These are phyloP conservation scores for Crataegus laevigata DNA, from an alignment of 306 rosid species.

Conservation along the genomic window DNA sequence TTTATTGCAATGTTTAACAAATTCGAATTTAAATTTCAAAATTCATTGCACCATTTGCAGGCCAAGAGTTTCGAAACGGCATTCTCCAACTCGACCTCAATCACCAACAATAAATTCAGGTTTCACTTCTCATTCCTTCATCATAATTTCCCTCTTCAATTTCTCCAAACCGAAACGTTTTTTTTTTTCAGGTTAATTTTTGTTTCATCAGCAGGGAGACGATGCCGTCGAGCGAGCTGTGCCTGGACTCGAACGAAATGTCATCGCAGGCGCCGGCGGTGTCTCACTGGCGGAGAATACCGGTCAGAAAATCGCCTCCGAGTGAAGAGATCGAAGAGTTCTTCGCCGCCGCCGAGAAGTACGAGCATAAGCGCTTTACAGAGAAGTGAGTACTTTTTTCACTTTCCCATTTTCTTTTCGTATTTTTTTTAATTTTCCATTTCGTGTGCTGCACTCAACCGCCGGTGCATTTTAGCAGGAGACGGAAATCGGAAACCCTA, in stretches of 20 bases:
- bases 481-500: slow-evolving; percentile 28
- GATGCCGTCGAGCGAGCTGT: slow-evolving; percentile 37
- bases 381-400: slow-evolving; percentile 53
- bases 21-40: not conserved
- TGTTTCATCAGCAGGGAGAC: slow-evolving; percentile 24
- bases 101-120: slow-evolving; percentile 41
- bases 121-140: slow-evolving; percentile 4
- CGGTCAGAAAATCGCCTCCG: slow-evolving; percentile 30
- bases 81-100: slow-evolving; percentile 20
- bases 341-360: slow-evolving; percentile 64
- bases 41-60: slow-evolving; percentile 25
- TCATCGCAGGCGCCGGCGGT: slow-evolving; percentile 4
- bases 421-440: not conserved
- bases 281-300: not conserved
- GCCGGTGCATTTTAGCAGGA: slow-evolving; percentile 31
- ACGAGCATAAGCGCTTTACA: slow-evolving; percentile 61
- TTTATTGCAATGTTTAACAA: not conserved
- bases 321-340: slow-evolving; percentile 70
- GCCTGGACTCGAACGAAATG: slow-evolving; percentile 39
- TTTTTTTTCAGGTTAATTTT: slow-evolving; percentile 1
- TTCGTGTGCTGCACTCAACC: slow-evolving; percentile 4
- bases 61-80: slow-evolving; percentile 52
- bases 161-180: slow-evolving; percentile 11
- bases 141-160: not conserved
- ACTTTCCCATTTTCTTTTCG: not conserved